phyloP scores from a whole-genome alignment of 768 basidiomycete genomes.

The Russula dissimulans region DNA sequence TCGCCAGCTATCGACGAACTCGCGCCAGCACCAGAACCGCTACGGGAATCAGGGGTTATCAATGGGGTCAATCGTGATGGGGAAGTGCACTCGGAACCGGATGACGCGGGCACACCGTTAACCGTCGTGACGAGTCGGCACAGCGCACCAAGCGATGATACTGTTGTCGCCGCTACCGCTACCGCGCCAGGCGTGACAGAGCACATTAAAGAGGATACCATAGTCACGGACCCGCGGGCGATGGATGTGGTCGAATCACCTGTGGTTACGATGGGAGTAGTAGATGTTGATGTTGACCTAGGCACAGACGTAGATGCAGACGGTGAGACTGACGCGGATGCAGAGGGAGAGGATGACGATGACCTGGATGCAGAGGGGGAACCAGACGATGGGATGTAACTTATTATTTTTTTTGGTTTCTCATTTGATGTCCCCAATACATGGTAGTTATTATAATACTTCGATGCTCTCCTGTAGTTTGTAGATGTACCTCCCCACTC shows the following conservation, averaged over 20 bases:
- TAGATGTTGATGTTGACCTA: neutral
- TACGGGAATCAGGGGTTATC: neutral
- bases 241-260: slow-evolving; percentile 21
- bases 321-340: slow-evolving; percentile 38
- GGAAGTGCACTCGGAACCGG: slow-evolving; percentile 39
- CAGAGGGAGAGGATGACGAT: slow-evolving; percentile 28
- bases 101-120: slow-evolving; percentile 41
- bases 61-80: slow-evolving; percentile 12
- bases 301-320: slow-evolving; percentile 26
- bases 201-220: slow-evolving; percentile 2
- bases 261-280: neutral
- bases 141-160: slow-evolving; percentile 52
- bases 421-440: slow-evolving; percentile 1
- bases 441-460: slow-evolving; percentile 5
- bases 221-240: neutral
- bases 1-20: slow-evolving; percentile 22
- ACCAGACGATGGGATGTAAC: slow-evolving; percentile 22
- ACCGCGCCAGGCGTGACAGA: neutral
- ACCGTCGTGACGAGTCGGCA: slow-evolving; percentile 41
- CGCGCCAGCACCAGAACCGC: slow-evolving; percentile 6
- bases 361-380: slow-evolving; percentile 29
- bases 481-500: slow-evolving; percentile 11
- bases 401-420: slow-evolving; percentile 7
- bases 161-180: slow-evolving; percentile 34
- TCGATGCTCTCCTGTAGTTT: slow-evolving; percentile 10